A percentile compares a stretch with the other conserved stretches of the same genome.
These are phyloP conservation scores for Incumbomyces delicatus DNA, from an alignment of 2,329 filamentous ascomycete genomes.

Conservation along the genomic window DNA sequence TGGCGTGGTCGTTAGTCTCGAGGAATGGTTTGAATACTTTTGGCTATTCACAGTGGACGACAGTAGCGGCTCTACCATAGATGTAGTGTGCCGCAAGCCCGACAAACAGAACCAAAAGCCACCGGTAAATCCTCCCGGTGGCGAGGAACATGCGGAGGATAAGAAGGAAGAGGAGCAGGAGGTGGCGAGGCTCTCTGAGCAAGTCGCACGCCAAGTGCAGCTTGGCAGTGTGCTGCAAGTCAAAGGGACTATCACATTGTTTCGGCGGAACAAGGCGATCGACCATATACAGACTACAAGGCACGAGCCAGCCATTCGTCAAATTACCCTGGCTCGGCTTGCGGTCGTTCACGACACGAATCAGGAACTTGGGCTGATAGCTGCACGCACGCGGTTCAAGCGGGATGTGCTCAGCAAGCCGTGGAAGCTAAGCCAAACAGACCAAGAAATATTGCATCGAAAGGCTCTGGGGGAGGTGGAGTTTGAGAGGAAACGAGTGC, in stretches of 20 bases:
- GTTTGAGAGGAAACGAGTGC: constrained; percentile 28
- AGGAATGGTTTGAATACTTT: constrained; percentile 23
- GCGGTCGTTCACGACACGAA: constrained; percentile 41
- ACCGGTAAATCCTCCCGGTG: not conserved
- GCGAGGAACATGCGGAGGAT: not conserved
- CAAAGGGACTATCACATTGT: constrained; percentile 47
- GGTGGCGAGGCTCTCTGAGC: not conserved
- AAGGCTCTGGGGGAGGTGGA: constrained; percentile 33
- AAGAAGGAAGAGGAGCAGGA: constrained; percentile 2
- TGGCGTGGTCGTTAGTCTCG: constrained; percentile 57
- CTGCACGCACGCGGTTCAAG: constrained; percentile 41
- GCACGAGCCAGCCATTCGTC: not conserved
- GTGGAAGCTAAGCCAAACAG: constrained; percentile 40
- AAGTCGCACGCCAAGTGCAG: constrained; percentile 32
- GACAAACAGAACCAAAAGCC: constrained; percentile 18
- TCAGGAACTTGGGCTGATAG: constrained; percentile 46
- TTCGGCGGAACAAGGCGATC: constrained; percentile 26
- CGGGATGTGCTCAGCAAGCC: constrained; percentile 41
- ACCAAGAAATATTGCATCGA: constrained; percentile 34
- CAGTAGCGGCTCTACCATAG: constrained; percentile 49
- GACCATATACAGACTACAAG: not conserved
- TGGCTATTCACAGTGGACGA: constrained; percentile 49
- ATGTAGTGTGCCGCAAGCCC: constrained; percentile 40
- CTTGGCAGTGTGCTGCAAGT: constrained; percentile 46
- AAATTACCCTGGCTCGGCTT: constrained; percentile 32